Evolutionary conservation across 2,329 filamentous ascomycete species (phyloP), one percentile per base, ranked within the genome.

Genomic region (Basipetospora chlamydospora): DNA sequence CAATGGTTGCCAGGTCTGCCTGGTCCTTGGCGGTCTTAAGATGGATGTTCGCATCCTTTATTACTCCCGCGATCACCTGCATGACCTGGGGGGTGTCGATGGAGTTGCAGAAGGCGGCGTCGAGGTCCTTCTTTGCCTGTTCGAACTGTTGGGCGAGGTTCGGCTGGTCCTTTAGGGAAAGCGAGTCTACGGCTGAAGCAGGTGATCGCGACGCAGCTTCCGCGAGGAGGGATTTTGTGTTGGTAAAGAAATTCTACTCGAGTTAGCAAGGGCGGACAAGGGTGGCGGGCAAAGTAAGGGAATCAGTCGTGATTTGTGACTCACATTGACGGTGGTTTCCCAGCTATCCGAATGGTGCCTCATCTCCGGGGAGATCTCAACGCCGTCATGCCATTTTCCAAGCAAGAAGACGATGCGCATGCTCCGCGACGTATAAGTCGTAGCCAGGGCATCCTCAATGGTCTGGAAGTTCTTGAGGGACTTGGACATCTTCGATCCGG

Each of bases 401-500:
- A 93, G 72, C 31, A 96, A 58, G 58, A 95, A 94, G 12, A 90
- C 80, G 37, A 92, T 80, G 31, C 88, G 73, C 60, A 95, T 68
- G 38, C 76, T 77, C 41, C 88, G 69, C 1, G 86, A 67, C 0
- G 83, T 90, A 65, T 84, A 94, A 9, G 59, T 65, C 2, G 62
- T 68, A 9, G 59, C 59, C 6, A 96, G 61, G 0, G 87, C 86
- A 53, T 92, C 82, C 21, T 84, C 72, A 43, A 96, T 93, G 0
- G 88, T 94, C 28, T 85, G 85, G 56, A 95, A 95, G 56, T 95
- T 96, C 63, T 96, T 95, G 39, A 96, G 60, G 12, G 77, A 85
- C 57, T 96, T 96, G 39, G 80, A 88, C 88, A 96, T 96, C 56
- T 96, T 96, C 16, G 78, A 84, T 0, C 88, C 87, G 18, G 80